phyloP scores from a whole-genome alignment of 371 early-diverging fungal genomes.

The Conidiobolus incongruus region DNA sequence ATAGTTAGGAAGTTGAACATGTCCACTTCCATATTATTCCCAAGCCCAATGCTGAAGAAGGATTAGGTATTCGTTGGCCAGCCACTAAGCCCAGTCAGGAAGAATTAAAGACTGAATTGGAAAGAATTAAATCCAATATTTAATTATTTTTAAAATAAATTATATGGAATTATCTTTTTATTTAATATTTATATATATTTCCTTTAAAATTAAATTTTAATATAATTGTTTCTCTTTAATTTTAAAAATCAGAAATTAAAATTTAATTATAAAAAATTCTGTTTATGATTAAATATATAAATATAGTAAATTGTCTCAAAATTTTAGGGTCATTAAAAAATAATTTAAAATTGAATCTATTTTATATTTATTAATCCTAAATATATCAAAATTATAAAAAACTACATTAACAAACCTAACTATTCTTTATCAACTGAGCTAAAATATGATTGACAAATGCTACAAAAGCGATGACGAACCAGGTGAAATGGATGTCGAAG shows the following conservation, averaged over 20 bases:
- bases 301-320: too few species aligned
- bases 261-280: too few species aligned
- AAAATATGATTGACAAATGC: not conserved
- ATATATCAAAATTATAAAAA: too few species aligned
- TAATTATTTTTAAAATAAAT: constrained; percentile 4
- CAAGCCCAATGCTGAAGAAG: constrained; percentile 7
- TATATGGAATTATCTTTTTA: too few species aligned
- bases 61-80: constrained; percentile 8
- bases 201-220: too few species aligned
- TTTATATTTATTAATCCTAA: too few species aligned
- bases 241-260: too few species aligned
- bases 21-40: constrained; percentile 11
- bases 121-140: constrained; percentile 15
- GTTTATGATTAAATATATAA: too few species aligned
- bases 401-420: not conserved
- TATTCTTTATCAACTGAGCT: not conserved
- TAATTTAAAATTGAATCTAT: too few species aligned
- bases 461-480: not conserved
- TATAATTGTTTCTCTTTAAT: too few species aligned
- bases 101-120: constrained; percentile 11
- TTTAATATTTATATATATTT: too few species aligned
- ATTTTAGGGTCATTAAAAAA: too few species aligned
- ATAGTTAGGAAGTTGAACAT: constrained; percentile 6
- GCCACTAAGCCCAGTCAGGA: constrained; percentile 12
- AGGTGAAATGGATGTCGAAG: constrained; percentile 13